phyloP scores from a whole-genome alignment of 2,329 filamentous ascomycete genomes.

The Venturia oleaginea region DNA sequence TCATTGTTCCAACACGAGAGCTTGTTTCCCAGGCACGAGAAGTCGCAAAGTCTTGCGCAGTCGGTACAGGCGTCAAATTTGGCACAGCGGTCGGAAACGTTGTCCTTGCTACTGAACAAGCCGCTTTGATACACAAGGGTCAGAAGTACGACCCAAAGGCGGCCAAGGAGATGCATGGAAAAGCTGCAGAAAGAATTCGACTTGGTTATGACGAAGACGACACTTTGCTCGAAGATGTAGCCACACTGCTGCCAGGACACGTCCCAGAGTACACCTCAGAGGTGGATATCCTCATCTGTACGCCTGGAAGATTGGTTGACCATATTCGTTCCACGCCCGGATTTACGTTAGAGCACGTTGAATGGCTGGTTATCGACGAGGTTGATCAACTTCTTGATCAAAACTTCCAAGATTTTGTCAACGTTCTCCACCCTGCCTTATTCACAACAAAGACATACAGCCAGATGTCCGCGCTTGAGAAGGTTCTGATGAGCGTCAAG shows the following conservation, averaged over 20 bases:
- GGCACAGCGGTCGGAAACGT: conserved; percentile 78
- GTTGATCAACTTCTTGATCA: conserved; percentile 87
- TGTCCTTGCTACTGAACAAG: conserved; percentile 58
- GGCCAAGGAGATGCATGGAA: conserved; percentile 40
- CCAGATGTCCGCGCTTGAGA: conserved; percentile 13
- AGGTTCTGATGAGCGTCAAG: conserved; percentile 41
- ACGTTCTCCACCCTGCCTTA: conserved; percentile 52
- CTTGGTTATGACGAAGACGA: conserved; percentile 28
- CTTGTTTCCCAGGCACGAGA: conserved; percentile 79
- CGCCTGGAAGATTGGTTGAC: conserved; percentile 83
- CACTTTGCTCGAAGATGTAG: conserved; percentile 29
- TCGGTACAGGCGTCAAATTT: conserved; percentile 64
- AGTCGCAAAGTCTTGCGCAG: conserved; percentile 64
- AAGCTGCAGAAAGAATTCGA: conserved; percentile 25
- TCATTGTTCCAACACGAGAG: conserved; percentile 86
- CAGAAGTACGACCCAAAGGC: conserved; percentile 53
- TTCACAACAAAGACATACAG: conserved; percentile 41
- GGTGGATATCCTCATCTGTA: conserved; percentile 83
- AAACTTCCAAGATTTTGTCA: conserved; percentile 86
- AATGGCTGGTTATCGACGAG: conserved; percentile 89
- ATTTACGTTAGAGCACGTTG: conserved; percentile 67
- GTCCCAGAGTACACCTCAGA: conserved; percentile 58
- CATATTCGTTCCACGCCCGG: conserved; percentile 77
- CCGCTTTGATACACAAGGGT: conserved; percentile 49
- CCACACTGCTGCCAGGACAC: conserved; percentile 47